A percentile compares a stretch with the other conserved stretches of the same genome.
Evolutionary conservation across 2,329 filamentous ascomycete genomes (phyloP).

Genomic region (Alternaria arbusti): DNA sequence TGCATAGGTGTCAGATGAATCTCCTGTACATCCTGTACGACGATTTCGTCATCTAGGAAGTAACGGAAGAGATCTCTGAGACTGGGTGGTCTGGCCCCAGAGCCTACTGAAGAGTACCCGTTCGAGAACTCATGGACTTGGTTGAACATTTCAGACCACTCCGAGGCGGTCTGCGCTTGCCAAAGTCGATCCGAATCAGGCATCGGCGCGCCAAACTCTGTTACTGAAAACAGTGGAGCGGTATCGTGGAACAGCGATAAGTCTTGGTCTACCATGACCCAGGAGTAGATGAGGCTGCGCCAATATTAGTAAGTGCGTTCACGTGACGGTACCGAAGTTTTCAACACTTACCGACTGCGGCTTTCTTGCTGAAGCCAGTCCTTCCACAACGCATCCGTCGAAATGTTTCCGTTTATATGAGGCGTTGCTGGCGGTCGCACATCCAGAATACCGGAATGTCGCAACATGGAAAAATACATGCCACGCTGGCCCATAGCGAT

Average conservation of each 20-base stretch:
- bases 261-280: constrained; percentile 77
- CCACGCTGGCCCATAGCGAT: constrained; percentile 76
- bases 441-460: constrained; percentile 72
- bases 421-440: constrained; percentile 55
- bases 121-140: constrained; percentile 63
- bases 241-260: constrained; percentile 50
- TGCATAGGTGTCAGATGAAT: constrained; percentile 63
- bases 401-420: constrained; percentile 51
- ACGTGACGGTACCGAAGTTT: constrained; percentile 27
- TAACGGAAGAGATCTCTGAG: constrained; percentile 71
- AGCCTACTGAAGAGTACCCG: constrained; percentile 61
- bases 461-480: constrained; percentile 76
- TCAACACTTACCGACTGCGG: constrained; percentile 62
- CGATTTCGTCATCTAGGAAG: constrained; percentile 69
- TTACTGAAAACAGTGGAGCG: constrained; percentile 64
- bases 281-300: constrained; percentile 72
- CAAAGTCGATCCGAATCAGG: constrained; percentile 69
- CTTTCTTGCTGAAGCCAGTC: constrained; percentile 71
- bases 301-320: constrained; percentile 18
- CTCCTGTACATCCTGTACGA: constrained; percentile 54
- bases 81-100: constrained; percentile 62
- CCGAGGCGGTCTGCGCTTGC: constrained; percentile 63
- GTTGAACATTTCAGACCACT: constrained; percentile 67
- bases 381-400: constrained; percentile 63
- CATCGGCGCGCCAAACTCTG: constrained; percentile 69